Conservation (phyloP, 139 green algal species). For the Mesotaenium endlicherianum region DNA sequence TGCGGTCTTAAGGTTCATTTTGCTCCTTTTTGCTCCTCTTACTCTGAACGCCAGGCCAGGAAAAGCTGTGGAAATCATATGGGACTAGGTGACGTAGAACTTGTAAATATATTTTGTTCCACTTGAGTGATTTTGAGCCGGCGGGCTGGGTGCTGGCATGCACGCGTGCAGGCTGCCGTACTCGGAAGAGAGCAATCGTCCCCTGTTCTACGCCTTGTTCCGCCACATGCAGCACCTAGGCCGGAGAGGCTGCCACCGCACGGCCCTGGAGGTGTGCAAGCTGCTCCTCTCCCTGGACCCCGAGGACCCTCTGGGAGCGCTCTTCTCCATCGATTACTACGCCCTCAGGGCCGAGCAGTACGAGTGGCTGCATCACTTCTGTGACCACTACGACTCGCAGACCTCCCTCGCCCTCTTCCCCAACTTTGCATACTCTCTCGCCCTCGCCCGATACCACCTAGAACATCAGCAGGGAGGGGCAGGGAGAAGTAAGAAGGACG, state of each 20-base stretch:
- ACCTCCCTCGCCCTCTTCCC: slow-evolving; percentile 68
- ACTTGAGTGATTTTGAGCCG: too few relatives aligned
- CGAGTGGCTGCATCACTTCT: slow-evolving; percentile 63
- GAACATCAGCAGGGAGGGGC: slow-evolving; percentile 35
- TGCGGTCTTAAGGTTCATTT: too few relatives aligned
- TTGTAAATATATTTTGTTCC: too few relatives aligned
- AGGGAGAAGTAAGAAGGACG: slow-evolving; percentile 58
- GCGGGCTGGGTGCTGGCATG: too few relatives aligned
- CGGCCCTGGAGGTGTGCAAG: slow-evolving; percentile 86
- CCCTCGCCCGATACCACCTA: slow-evolving; percentile 63
- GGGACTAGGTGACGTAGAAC: too few relatives aligned
- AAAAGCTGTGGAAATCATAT: too few relatives aligned
- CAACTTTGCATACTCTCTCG: slow-evolving; percentile 74
- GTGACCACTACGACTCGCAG: slow-evolving; percentile 59
- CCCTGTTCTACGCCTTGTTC: slow-evolving; percentile 84
- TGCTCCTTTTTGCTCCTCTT: too few relatives aligned
- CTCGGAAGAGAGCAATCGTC: slow-evolving; percentile 64
- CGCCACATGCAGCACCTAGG: slow-evolving; percentile 66
- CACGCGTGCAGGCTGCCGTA: slow-evolving; percentile 64
- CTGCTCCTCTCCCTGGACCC: slow-evolving; percentile 82
- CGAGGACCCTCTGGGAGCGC: slow-evolving; percentile 75
- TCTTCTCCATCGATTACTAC: slow-evolving; percentile 84
- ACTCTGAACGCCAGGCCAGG: too few relatives aligned
- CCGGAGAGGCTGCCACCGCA: slow-evolving; percentile 75
- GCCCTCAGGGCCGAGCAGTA: slow-evolving; percentile 67